Conservation (phyloP, 768 basidiomycete species). For the Phanerochaete sordida region DNA sequence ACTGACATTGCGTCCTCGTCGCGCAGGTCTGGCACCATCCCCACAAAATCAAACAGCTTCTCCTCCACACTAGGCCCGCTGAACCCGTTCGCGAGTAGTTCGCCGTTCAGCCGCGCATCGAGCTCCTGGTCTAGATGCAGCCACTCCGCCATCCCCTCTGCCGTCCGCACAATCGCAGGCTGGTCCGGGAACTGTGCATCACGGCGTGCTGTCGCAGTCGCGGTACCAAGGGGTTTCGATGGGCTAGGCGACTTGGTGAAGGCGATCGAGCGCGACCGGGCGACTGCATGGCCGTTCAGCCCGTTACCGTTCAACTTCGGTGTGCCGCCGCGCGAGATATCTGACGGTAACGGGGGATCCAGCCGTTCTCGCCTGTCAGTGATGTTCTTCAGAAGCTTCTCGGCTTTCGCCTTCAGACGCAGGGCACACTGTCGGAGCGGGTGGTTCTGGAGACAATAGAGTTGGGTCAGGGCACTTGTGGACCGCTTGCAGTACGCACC, state of each 20-base stretch:
- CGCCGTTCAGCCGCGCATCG: slow-evolving; percentile 23
- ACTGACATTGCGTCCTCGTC: slow-evolving; percentile 28
- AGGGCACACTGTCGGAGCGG: slow-evolving; percentile 81
- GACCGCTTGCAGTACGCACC: slow-evolving; percentile 45
- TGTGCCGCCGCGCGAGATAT: slow-evolving; percentile 26
- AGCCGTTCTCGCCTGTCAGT: slow-evolving; percentile 83
- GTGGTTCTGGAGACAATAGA: slow-evolving; percentile 56
- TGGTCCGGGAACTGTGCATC: slow-evolving; percentile 61
- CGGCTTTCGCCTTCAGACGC: slow-evolving; percentile 80
- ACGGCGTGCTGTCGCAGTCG: slow-evolving; percentile 26
- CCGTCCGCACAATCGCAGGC: slow-evolving; percentile 65
- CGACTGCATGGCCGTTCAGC: slow-evolving; percentile 28
- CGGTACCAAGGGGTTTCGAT: slow-evolving; percentile 14
- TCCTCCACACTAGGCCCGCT: slow-evolving; percentile 16
- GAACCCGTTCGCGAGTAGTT: slow-evolving; percentile 6
- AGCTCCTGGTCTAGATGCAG: slow-evolving; percentile 54
- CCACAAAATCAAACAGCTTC: slow-evolving; percentile 17
- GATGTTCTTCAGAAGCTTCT: slow-evolving; percentile 82
- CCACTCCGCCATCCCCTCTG: slow-evolving; percentile 72
- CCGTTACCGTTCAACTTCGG: slow-evolving; percentile 37
- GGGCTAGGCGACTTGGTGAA: slow-evolving; percentile 29
- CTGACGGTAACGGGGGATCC: slow-evolving; percentile 62
- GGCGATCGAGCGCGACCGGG: slow-evolving; percentile 39
- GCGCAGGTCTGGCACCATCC: slow-evolving; percentile 20
- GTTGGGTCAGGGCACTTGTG: neutral